Percentiles rank a stretch among this genome's conserved stretches.
Conservation (phyloP, 345 rosid genomes). For the Sapria himalayana region DNA sequence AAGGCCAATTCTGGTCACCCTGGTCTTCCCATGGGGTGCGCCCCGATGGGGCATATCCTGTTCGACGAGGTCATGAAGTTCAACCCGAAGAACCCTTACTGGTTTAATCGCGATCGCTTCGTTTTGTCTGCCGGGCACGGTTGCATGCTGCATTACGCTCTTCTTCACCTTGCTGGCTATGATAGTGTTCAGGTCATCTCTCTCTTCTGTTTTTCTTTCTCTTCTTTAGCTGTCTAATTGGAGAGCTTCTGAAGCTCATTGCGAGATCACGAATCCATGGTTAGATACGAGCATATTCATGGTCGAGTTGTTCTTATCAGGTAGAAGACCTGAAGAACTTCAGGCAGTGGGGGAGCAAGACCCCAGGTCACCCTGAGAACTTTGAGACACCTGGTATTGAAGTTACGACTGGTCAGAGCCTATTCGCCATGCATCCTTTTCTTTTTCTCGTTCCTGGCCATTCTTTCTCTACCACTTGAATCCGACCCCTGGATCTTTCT, state of each 20-base stretch:
- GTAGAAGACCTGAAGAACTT: slow-evolving; percentile 82
- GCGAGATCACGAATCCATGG: too few relatives aligned
- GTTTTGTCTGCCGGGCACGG: slow-evolving; percentile 95
- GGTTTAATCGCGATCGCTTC: slow-evolving; percentile 96
- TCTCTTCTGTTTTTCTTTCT: neutral
- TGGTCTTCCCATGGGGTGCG: slow-evolving; percentile 95
- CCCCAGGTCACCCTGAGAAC: slow-evolving; percentile 99
- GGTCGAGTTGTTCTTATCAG: too few relatives aligned
- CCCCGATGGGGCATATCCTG: slow-evolving; percentile 77
- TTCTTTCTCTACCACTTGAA: neutral
- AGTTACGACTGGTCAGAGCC: slow-evolving; percentile 76
- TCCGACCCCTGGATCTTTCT: neutral
- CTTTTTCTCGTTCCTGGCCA: neutral
- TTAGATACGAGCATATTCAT: too few relatives aligned
- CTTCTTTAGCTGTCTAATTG: neutral
- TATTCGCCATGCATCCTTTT: neutral
- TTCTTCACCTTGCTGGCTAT: slow-evolving; percentile 93
- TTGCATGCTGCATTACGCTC: slow-evolving; percentile 82
- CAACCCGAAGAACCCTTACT: slow-evolving; percentile 86
- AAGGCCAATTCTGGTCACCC: slow-evolving; percentile 97
- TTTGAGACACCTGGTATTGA: slow-evolving; percentile 97
- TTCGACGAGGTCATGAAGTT: slow-evolving; percentile 83
- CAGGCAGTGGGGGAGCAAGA: slow-evolving; percentile 88
- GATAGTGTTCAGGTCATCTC: slow-evolving; percentile 46
- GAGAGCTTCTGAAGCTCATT: too few relatives aligned